phyloP scores from a whole-genome alignment of 768 basidiomycete species.

The Nevesoporus exiguus region DNA sequence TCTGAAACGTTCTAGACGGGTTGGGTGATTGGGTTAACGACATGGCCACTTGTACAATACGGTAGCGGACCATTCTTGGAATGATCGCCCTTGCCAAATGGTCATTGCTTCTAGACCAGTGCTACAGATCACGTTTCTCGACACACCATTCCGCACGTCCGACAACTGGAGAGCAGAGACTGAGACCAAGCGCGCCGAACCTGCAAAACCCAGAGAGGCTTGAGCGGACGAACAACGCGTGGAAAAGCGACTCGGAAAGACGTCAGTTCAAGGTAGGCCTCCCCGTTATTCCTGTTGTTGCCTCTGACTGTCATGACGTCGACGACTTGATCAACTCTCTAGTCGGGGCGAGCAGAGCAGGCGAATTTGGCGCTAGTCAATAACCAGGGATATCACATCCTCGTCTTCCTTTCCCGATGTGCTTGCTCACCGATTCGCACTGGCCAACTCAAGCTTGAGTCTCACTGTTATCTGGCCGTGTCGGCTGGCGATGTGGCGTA shows the following conservation, averaged over 20 bases:
- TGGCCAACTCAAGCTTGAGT: conserved; percentile 36
- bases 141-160: conserved; percentile 38
- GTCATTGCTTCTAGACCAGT: too few species aligned
- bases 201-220: conserved; percentile 74
- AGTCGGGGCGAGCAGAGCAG: conserved; percentile 45
- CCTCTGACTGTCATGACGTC: conserved; percentile 54
- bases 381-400: conserved; percentile 62
- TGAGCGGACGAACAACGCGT: conserved; percentile 57
- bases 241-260: conserved; percentile 45
- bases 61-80: too few species aligned
- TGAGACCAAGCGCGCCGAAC: conserved; percentile 87
- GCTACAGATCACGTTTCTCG: conserved; percentile 6
- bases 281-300: too few species aligned
- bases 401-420: conserved; percentile 70
- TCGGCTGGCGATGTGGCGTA: conserved; percentile 68
- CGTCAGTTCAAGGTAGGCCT: conserved; percentile 28
- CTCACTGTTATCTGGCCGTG: conserved; percentile 54
- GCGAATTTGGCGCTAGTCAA: conserved; percentile 57
- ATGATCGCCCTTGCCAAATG: too few species aligned
- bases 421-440: conserved; percentile 44
- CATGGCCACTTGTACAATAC: neutral
- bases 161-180: conserved; percentile 81
- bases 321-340: conserved; percentile 65
- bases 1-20: too few species aligned
- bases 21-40: too few species aligned